Base-by-base conservation (phyloP, 208 protist genomes). In the Phytomonas francai region DNA sequence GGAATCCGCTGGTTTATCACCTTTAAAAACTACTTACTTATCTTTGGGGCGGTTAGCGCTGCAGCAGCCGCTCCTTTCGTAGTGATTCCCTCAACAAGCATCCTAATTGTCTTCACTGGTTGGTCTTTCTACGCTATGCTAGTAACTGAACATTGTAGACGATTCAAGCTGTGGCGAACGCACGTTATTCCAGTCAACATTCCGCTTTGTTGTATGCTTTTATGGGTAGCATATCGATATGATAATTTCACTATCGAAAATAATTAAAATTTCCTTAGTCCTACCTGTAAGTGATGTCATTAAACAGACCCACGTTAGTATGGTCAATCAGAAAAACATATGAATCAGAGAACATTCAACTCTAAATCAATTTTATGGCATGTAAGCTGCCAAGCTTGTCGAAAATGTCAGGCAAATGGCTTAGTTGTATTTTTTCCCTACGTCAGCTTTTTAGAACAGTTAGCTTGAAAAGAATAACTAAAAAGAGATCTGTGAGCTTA, bases 101-200 rank as follows among this genome's bases (percentile, higher is more conserved):
- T 90, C 14, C 79, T 89, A 32, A 62, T 83, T 30, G 77, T 88
- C 25, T 94, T 89, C 72, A 77, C 67, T 16, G 79, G 78, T 3
- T 94, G 89, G 87, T 78, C 83, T 59, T 81, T 90, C 33, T 94
- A 94, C 59, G 80, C 84, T 29, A 84, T 86, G 80, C 68, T 94
- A 9, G 86, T 94, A n/a, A 83, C 70, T 25, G 73, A 73, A n/a
- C 84, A 90, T 72, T 84, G 87, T 59, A 78, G 81, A 78, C 85
- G 75, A 27, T 92, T 85, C 42, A 71, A 76, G 25, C 78, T 91
- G n/a, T 92, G 83, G 84, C 66, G 77, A 30, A 61, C 71, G 19
- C 89, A 94, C 59, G 72, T 94, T 62, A 67, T 94, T 31, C 89
- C 89, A 3, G 89, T 94, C 28, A 85, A 77, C 39, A 36, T 71